Conservation (phyloP, 345 rosid species). For the Carallia pectinifolia region DNA sequence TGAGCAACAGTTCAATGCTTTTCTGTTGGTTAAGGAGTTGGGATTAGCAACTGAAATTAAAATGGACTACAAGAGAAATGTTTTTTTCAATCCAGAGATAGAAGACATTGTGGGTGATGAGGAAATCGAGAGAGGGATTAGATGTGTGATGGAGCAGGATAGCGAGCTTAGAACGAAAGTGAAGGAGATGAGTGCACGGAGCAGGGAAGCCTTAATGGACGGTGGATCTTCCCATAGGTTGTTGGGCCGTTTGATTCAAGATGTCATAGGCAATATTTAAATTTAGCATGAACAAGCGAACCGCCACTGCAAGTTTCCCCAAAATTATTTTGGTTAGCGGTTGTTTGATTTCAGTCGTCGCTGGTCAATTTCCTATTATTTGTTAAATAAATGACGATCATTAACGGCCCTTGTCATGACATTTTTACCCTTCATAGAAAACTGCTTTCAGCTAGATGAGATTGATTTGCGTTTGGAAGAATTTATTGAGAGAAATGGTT, state of each 20-base stretch:
- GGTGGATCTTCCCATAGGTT: constrained; percentile 11
- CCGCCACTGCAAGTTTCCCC: no score
- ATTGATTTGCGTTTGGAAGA: constrained; percentile 63
- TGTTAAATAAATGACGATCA: no score
- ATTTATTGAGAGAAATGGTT: constrained; percentile 48
- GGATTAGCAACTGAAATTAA: constrained; percentile 18
- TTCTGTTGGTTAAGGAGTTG: constrained; percentile 10
- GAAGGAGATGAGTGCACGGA: constrained; percentile 2
- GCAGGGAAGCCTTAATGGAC: constrained; percentile 7
- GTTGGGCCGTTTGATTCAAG: constrained; percentile 8
- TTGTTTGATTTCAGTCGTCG: no score
- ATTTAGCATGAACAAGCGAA: no score
- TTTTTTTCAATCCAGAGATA: background rate
- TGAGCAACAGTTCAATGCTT: constrained; percentile 15
- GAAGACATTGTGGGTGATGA: background rate
- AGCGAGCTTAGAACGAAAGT: constrained; percentile 2
- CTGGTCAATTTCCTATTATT: no score
- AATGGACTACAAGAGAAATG: constrained; percentile 10
- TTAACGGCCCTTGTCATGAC: no score
- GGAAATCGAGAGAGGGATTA: constrained; percentile 19
- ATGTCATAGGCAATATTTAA: background rate
- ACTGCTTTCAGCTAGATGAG: constrained; percentile 55
- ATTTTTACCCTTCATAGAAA: constrained; percentile 8
- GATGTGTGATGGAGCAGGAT: constrained; percentile 9
- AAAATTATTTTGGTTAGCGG: no score